Evolutionary conservation across 2,329 filamentous ascomycete species (phyloP).

Genomic region (Apiospora rasikravindrae): DNA sequence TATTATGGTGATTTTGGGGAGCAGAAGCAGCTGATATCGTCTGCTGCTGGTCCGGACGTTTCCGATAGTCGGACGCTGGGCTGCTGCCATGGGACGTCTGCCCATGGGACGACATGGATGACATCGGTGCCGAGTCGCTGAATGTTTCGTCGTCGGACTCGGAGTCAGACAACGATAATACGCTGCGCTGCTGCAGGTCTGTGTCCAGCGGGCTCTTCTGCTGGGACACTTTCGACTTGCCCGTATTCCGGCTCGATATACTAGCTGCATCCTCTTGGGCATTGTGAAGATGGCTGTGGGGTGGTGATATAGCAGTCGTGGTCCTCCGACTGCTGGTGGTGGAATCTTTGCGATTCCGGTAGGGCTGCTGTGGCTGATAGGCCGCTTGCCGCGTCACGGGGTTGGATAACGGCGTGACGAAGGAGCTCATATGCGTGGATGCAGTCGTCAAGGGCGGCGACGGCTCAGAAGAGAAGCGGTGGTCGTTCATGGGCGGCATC

Average conservation of each 20-base stretch:
- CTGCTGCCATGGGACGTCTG: slow-evolving; percentile 31
- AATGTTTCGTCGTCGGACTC: slow-evolving; percentile 59
- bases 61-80: slow-evolving; percentile 25
- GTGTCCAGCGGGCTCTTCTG: slow-evolving; percentile 55
- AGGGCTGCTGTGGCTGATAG: slow-evolving; percentile 24
- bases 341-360: slow-evolving; percentile 34
- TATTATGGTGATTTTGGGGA: background rate
- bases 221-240: slow-evolving; percentile 58
- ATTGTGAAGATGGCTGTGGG: slow-evolving; percentile 35
- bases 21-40: background rate
- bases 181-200: slow-evolving; percentile 59
- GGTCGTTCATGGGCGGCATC: slow-evolving; percentile 13
- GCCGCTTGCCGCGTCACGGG: slow-evolving; percentile 26
- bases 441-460: slow-evolving; percentile 27
- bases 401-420: slow-evolving; percentile 30
- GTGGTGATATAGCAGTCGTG: slow-evolving; percentile 22
- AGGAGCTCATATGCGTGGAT: slow-evolving; percentile 26
- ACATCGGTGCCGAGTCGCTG: slow-evolving; percentile 39
- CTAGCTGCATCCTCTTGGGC: slow-evolving; percentile 50
- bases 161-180: slow-evolving; percentile 60
- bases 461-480: slow-evolving; percentile 8
- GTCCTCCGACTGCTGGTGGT: slow-evolving; percentile 31
- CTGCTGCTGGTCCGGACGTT: background rate
- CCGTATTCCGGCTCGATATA: slow-evolving; percentile 60
- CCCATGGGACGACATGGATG: slow-evolving; percentile 40